Conservation (phyloP, 2,329 filamentous ascomycete genomes). For the Chaetothyriales sp. region DNA sequence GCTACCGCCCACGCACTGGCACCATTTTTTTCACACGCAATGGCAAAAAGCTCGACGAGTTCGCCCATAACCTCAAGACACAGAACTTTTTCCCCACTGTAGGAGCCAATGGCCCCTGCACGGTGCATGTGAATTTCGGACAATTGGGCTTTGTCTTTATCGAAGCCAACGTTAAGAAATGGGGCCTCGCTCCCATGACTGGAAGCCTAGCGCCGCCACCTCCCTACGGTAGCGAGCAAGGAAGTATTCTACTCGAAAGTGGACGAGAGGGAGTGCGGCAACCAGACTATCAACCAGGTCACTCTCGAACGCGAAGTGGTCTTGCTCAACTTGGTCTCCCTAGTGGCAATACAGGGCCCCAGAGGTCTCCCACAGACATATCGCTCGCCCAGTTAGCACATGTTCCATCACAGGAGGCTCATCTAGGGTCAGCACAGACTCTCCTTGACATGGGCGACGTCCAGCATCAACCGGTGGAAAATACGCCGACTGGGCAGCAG, state of each 20-base stretch:
- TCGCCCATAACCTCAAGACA: conserved; percentile 78
- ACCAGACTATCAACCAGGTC: conserved; percentile 40
- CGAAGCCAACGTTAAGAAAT: conserved; percentile 98
- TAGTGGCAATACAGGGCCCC: conserved; percentile 65
- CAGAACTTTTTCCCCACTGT: conserved; percentile 97
- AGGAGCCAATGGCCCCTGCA: conserved; percentile 86
- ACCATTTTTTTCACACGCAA: conserved; percentile 97
- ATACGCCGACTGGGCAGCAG: conserved; percentile 36
- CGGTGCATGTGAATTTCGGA: conserved; percentile 91
- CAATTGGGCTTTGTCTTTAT: conserved; percentile 98
- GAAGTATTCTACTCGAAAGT: conserved; percentile 83
- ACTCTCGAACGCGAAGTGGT: conserved; percentile 60
- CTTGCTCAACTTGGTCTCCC: conserved; percentile 60
- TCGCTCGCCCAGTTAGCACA: conserved; percentile 75
- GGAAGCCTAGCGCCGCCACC: conserved; percentile 88
- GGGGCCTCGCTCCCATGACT: conserved; percentile 90
- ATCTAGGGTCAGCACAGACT: conserved; percentile 46
- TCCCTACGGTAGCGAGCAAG: conserved; percentile 92
- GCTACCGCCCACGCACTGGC: conserved; percentile 84
- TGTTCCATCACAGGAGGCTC: conserved; percentile 48
- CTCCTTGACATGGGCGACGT: conserved; percentile 35
- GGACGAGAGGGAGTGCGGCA: conserved; percentile 45
- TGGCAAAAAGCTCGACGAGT: conserved; percentile 90
- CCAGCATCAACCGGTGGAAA: conserved; percentile 15
- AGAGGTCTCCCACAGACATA: conserved; percentile 87